Evolutionary conservation across 495 filamentous ascomycete genomes (phyloP), one percentile per base, ranked within the genome.

Genomic region (Podospora conica): DNA sequence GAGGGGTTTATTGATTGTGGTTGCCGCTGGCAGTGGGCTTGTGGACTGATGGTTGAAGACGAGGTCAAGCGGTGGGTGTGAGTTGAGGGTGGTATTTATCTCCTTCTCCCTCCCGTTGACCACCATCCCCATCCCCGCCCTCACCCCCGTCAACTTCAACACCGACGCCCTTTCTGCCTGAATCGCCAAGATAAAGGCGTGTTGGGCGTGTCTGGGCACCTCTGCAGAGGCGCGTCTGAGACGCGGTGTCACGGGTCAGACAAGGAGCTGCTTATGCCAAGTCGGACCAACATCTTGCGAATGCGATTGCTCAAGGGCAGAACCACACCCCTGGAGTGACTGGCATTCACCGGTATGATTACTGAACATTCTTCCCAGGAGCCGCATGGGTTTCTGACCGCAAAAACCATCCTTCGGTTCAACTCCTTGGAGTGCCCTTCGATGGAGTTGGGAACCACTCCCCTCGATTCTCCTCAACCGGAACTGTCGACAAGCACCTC

Each of bases 161-260:
- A n/a, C 10, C 0, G 0, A 9, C 0, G 23, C 5, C 28, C 18
- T 23, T 15, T 25, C 33, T 55, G 61, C 61, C 61, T 55, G 61
- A 55, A 54, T 3, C 24, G 61, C 61, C 61, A 63, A 63, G 61
- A 20, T 29, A 8, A 24, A 55, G 15, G 61, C 61, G 61, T 33
- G 53, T 55, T 23, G 7, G 40, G 7, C 54, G 54, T 24, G 61
- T 55, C 61, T 54, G 53, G 53, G 61, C 61, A 3, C 18, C 8
- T n/a, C 40, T 48, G 61, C 61, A 48, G 61, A 55, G 61, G 53
- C 61, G 55, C 61, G 61, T 27, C 61, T 18, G 53, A 55, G 27
- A 55, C 48, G 24, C 61, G 40, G n/a, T 54, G 61, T 63, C 61
- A 63, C 61, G 61, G 61, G 61, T 28, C 53, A 15, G 53, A 28